These are phyloP conservation scores for Lentinula raphanica DNA, from an alignment of 768 basidiomycete species.

Conservation along the genomic window DNA sequence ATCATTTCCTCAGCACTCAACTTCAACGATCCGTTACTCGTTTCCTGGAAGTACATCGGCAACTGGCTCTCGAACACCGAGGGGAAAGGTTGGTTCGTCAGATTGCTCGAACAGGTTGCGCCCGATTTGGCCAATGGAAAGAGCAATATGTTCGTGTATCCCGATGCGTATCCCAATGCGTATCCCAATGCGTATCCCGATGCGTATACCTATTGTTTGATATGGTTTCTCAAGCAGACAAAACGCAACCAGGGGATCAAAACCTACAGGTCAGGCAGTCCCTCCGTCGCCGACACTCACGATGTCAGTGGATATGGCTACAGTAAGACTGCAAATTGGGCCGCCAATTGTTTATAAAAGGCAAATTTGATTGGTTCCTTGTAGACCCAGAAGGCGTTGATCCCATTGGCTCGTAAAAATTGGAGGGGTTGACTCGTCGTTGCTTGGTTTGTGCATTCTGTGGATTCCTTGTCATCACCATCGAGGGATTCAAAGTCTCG, in stretches of 20 bases:
- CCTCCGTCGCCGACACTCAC: conserved; percentile 34
- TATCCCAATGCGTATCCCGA: no score
- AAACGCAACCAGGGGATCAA: neutral
- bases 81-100: conserved; percentile 34
- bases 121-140: conserved; percentile 41
- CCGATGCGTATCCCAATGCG: no score
- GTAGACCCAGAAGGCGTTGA: no score
- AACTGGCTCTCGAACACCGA: conserved; percentile 35
- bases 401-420: no score
- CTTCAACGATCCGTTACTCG: conserved; percentile 1
- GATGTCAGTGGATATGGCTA: conserved; percentile 54
- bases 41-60: conserved; percentile 28
- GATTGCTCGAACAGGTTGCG: conserved; percentile 41
- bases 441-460: no score
- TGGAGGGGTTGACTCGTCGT: no score
- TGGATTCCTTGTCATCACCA: no score
- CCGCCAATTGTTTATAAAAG: no score
- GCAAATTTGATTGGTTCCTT: no score
- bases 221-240: no score
- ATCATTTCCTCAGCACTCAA: neutral
- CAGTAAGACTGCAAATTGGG: no score
- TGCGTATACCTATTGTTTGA: conserved; percentile 29
- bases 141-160: conserved; percentile 44
- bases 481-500: no score
- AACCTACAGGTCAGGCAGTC: conserved; percentile 48